Evolutionary conservation across 192 early-diverging fungal genomes (phyloP).

Genomic region (Mortierella alpina): DNA sequence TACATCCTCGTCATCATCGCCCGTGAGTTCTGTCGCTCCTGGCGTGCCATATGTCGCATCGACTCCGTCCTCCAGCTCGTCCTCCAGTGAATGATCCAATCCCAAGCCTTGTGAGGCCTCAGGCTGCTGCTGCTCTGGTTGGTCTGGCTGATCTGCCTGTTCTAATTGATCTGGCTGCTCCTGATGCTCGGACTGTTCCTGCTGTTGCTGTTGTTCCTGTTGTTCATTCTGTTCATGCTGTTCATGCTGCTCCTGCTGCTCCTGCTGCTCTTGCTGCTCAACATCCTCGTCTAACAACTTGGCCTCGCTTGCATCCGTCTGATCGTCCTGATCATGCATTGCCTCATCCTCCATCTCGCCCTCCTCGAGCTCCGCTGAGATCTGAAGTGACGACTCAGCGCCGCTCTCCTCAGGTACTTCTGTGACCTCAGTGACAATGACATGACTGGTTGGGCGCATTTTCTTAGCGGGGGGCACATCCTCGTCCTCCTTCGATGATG

Average conservation of each 20-base stretch:
- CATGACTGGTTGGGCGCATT: conserved; percentile 36
- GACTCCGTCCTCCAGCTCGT: conserved; percentile 28
- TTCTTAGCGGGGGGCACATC: conserved; percentile 44
- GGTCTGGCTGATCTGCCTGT: neutral
- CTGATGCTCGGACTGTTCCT: conserved; percentile 11
- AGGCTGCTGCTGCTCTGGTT: neutral
- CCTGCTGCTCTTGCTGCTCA: neutral
- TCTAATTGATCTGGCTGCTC: neutral
- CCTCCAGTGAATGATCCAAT: conserved; percentile 12
- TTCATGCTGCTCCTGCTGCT: neutral
- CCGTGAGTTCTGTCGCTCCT: conserved; percentile 49
- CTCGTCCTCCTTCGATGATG: conserved; percentile 47
- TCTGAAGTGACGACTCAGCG: neutral
- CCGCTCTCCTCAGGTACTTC: conserved; percentile 5
- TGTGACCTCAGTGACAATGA: conserved; percentile 29
- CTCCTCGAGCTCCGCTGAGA: conserved; percentile 16
- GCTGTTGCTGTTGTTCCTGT: conserved; percentile 29
- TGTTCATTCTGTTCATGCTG: conserved; percentile 1
- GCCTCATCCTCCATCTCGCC: conserved; percentile 30
- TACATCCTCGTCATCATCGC: conserved; percentile 33
- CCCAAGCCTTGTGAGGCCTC: neutral
- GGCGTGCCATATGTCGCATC: conserved; percentile 25
- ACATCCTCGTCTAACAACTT: neutral
- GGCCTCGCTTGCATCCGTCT: neutral
- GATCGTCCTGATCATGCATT: neutral